phyloP scores from a whole-genome alignment of 2,329 filamentous ascomycete genomes.

The Arthrobotrys iridis region DNA sequence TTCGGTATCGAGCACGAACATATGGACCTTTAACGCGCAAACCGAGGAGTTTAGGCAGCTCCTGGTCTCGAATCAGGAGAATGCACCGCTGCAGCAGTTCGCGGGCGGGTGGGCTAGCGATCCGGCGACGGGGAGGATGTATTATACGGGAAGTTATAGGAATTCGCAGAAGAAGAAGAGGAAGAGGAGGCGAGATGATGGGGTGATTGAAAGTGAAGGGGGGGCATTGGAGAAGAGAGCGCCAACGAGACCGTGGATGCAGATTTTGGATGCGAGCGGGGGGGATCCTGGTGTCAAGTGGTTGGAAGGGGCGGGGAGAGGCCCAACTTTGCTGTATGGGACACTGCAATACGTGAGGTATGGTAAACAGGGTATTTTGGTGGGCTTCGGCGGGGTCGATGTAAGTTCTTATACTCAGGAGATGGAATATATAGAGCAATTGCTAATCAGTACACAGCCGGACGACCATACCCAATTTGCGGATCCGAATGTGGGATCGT shows the following conservation, averaged over 20 bases:
- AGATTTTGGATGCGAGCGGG: constrained; percentile 40
- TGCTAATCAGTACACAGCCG: constrained; percentile 25
- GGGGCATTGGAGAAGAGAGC: constrained; percentile 33
- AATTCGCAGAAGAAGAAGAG: constrained; percentile 41
- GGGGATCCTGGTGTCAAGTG: constrained; percentile 37
- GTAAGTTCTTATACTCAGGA: constrained; percentile 4
- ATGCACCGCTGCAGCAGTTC: constrained; percentile 29
- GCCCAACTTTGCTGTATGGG: constrained; percentile 46
- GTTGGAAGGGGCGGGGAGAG: constrained; percentile 30
- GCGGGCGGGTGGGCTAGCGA: constrained; percentile 39
- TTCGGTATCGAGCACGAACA: not conserved
- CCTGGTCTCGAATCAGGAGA: constrained; percentile 18
- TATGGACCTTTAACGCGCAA: constrained; percentile 43
- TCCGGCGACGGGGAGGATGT: constrained; percentile 49
- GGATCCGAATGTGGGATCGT: constrained; percentile 29
- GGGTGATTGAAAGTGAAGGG: not conserved
- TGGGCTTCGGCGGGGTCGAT: constrained; percentile 49
- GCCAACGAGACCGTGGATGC: constrained; percentile 46
- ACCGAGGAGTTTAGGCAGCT: constrained; percentile 22
- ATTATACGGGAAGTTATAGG: constrained; percentile 45
- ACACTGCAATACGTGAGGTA: constrained; percentile 44
- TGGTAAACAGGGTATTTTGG: constrained; percentile 46
- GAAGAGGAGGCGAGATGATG: not conserved
- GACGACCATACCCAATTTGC: constrained; percentile 46
- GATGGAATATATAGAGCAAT: not conserved